Evolutionary conservation across 106 monocot species (phyloP), one percentile per base, ranked within the genome.

Genomic region (Acorus gramineus): DNA sequence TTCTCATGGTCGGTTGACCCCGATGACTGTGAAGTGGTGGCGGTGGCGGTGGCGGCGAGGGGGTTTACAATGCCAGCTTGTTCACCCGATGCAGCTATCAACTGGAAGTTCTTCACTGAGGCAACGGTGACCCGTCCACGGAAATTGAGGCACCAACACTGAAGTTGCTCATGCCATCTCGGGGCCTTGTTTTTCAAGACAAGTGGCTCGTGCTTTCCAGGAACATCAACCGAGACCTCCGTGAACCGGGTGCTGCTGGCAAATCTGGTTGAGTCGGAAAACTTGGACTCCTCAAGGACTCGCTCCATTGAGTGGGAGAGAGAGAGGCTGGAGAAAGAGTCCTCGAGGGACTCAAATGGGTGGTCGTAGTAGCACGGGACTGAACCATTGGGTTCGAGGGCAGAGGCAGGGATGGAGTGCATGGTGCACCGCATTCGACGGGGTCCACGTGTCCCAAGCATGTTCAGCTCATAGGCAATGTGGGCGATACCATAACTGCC

Each of bases 61-160:
- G 28, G 0, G 28, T 28, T 28, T 28, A 28, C 28, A 28, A 1
- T 44, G 65, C 55, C 49, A 3, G 14, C 52, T 7, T 58, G 45
- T 44, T 59, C 65, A 7, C 56, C 46, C 7, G 58, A 58, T 49
- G 66, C 58, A 54, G 71, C 61, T 7, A 73, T 52, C 46, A 73
- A 46, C 47, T 73, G 73, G 51, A 73, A 73, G 52, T 73, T 73
- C 59, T 73, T 73, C 44, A 73, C 73, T 2, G 73, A 73, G 6
- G 73, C 73, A 7, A 73, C 60, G 6, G 73, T 73, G 8, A 73
- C 73, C 42, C 73, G 66, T 4, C 73, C 73, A 43, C 73, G 73
- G 65, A 73, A 73, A 46, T 73, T 73, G 3, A 73, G 57, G 66
- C 73, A 73, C 73, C 73, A 73, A 52, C 73, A 73, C 47, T 73